Evolutionary conservation across 148 eudicot genomes (phyloP).

Genomic region (Cornus controversa): DNA sequence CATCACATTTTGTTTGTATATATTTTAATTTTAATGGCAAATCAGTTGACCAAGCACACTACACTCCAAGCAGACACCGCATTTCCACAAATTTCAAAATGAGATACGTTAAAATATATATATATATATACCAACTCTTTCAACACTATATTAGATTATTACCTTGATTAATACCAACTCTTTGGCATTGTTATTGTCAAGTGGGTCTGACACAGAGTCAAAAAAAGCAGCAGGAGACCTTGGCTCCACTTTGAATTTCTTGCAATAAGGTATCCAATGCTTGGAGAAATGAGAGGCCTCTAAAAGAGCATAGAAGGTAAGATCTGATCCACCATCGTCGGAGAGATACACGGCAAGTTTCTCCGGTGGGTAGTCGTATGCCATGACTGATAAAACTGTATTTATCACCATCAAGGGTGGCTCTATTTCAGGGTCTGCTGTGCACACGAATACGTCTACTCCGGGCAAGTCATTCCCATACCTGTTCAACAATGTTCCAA

Average conservation of each 20-base stretch:
- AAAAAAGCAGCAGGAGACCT: conserved; percentile 73
- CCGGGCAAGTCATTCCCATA: conserved; percentile 42
- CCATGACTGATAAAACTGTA: conserved; percentile 63
- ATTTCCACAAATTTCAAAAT: too few relatives aligned
- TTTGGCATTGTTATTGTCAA: conserved; percentile 17
- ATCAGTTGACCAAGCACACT: too few relatives aligned
- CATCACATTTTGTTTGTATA: too few relatives aligned
- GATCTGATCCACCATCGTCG: conserved; percentile 74
- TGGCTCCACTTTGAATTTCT: conserved; percentile 58
- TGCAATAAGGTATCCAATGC: conserved; percentile 75
- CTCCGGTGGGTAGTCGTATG: conserved; percentile 53
- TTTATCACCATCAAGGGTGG: conserved; percentile 67
- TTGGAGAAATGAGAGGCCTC: conserved; percentile 64
- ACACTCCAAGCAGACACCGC: too few relatives aligned
- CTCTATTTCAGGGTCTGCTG: conserved; percentile 55
- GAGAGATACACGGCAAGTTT: conserved; percentile 68
- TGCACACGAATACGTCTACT: conserved; percentile 65
- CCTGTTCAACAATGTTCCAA: conserved; percentile 16
- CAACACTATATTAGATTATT: too few relatives aligned
- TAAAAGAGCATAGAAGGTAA: conserved; percentile 69
- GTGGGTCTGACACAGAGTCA: conserved; percentile 16
- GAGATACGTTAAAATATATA: too few relatives aligned
- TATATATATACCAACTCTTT: conserved; percentile 27
- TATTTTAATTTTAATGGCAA: too few relatives aligned
- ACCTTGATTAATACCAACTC: conserved; percentile 55